Evolutionary conservation across 371 early-diverging fungal species (phyloP), one percentile per base, ranked within the genome.

Genomic region (Batkoa obscura): DNA sequence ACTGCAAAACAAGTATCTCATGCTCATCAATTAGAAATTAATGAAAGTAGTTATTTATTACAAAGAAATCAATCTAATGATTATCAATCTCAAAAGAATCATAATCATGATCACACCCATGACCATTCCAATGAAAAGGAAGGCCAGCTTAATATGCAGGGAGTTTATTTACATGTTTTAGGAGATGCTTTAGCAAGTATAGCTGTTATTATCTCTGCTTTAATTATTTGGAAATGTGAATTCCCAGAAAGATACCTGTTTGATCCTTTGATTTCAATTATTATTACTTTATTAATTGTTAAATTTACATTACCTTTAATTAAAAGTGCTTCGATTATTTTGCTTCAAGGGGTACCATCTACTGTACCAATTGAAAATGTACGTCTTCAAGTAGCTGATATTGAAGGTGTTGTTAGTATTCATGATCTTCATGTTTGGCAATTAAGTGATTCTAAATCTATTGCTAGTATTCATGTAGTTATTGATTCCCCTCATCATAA

Each of bases 391-490:
- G 67, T 88, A 17, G 41, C 61, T 35, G 51, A 63, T 53, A 68
- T 71, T 63, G 58, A 72, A 2, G 78, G 74, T 33, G 78, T 92
- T 5, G 36, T 79, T 3, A 82, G 80, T 13, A 73, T 91, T 36
- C 94, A 94, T 60, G 94, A 94, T 56, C 59, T 94, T n/a, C 94
- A 94, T 61, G 84, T 94, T 30, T 94, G 93, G 92, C 86, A 88
- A 62, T 66, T 94, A 54, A 83, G 84, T 33, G 88, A 89, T 49
- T 80, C 79, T 54, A 88, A 91, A 61, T 65, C 73, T 50, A 78
- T 92, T 50, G 88, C 87, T 0, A 82, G 87, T 0, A 78, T 89
- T 12, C 94, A 94, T 66, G 78, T 92, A 0, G 65, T 76, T 12
- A 62, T 88, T 31, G 66, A 67, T n/a, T 70, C 74, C 13, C 71